Conservation (phyloP, 805 yeast genomes). For the Sugiyamaella chiloensis region DNA sequence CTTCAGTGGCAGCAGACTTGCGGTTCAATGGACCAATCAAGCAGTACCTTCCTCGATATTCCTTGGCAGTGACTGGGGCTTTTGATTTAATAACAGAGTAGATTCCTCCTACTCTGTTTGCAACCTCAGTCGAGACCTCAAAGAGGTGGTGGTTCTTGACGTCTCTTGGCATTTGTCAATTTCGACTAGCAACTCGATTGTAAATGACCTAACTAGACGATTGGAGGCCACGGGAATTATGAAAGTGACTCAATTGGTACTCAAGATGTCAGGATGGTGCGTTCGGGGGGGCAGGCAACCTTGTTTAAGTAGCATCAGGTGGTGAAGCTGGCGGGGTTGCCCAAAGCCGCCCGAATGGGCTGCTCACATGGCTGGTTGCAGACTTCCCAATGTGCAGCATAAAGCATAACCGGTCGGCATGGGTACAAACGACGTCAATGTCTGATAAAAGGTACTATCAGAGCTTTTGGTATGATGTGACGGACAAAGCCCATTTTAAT, state of each 20-base stretch:
- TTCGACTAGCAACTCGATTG: not conserved
- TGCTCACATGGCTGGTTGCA: slow-evolving; percentile 7
- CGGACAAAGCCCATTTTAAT: no score
- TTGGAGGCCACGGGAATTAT: no score
- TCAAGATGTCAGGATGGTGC: not conserved
- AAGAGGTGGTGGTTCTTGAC: slow-evolving; percentile 82
- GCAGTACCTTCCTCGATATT: slow-evolving; percentile 82
- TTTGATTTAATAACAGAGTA: slow-evolving; percentile 94
- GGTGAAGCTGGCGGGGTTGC: not conserved
- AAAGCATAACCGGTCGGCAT: not conserved
- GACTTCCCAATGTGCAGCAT: not conserved
- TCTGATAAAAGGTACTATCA: no score
- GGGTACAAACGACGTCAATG: not conserved
- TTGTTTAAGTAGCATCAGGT: slow-evolving; percentile 2
- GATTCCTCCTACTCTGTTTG: slow-evolving; percentile 96
- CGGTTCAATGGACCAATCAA: slow-evolving; percentile 83
- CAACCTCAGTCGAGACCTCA: slow-evolving; percentile 96
- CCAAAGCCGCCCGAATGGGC: slow-evolving; percentile 3
- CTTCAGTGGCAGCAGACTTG: slow-evolving; percentile 69
- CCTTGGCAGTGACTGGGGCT: slow-evolving; percentile 94
- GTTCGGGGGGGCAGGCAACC: not conserved
- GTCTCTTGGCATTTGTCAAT: slow-evolving; percentile 57
- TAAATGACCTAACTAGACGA: no score
- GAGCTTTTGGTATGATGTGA: no score
- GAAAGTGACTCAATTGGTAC: slow-evolving; percentile 13